Conservation (phyloP, 805 yeast species). For the Scheffersomyces amazonensis region DNA sequence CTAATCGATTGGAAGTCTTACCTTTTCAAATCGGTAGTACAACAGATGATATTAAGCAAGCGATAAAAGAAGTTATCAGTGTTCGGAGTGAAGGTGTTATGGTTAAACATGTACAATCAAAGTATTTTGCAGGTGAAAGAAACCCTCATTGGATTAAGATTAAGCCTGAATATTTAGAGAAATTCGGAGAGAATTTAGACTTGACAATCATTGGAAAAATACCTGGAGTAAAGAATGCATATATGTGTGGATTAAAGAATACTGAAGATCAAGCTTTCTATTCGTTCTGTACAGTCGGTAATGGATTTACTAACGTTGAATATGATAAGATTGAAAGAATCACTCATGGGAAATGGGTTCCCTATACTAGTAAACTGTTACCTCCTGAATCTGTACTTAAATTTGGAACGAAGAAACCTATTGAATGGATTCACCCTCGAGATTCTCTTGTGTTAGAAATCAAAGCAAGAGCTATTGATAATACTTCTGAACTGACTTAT, state of each 20-base stretch:
- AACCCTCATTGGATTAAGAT: constrained; percentile 78
- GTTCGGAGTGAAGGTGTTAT: constrained; percentile 79
- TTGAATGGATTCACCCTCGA: constrained; percentile 75
- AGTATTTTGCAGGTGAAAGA: constrained; percentile 59
- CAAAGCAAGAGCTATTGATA: constrained; percentile 72
- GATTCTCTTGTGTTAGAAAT: constrained; percentile 79
- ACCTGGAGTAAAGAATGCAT: constrained; percentile 68
- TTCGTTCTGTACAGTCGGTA: constrained; percentile 78
- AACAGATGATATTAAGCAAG: constrained; percentile 51
- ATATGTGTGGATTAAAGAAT: constrained; percentile 67
- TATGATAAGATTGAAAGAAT: constrained; percentile 53
- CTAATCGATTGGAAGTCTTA: constrained; percentile 50
- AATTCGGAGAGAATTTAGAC: constrained; percentile 85
- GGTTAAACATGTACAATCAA: constrained; percentile 59
- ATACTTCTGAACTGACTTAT: constrained; percentile 42
- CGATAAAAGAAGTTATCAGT: constrained; percentile 57
- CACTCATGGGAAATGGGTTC: constrained; percentile 63
- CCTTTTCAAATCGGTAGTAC: constrained; percentile 35
- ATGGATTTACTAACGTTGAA: constrained; percentile 72
- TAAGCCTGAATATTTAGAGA: constrained; percentile 86
- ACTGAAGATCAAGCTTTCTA: constrained; percentile 43
- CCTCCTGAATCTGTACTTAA: constrained; percentile 36
- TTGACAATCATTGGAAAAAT: constrained; percentile 75
- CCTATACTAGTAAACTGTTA: constrained; percentile 35
- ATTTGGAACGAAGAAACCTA: constrained; percentile 64